These are phyloP conservation scores for Lepidium campestre DNA, from an alignment of 441 rosid species.

Conservation along the genomic window DNA sequence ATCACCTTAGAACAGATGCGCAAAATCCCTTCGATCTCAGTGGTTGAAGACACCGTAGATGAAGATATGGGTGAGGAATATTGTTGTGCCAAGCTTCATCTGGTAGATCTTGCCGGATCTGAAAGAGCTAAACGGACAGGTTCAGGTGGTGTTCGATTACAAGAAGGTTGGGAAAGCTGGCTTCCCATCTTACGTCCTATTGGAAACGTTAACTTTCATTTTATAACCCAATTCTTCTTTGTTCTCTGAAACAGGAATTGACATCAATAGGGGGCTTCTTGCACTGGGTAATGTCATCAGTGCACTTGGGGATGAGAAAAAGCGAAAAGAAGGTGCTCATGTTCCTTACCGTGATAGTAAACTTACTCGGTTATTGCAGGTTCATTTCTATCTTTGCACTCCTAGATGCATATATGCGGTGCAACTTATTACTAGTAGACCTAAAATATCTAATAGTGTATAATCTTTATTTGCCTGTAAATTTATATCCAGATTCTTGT, in stretches of 20 bases:
- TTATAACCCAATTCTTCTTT: background rate
- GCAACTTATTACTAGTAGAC: background rate
- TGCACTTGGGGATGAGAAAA: slow-evolving; percentile 97
- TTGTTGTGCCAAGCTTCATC: slow-evolving; percentile 91
- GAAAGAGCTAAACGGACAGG: slow-evolving; percentile 98
- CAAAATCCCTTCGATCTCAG: slow-evolving; percentile 39
- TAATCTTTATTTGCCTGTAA: background rate
- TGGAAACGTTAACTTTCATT: background rate
- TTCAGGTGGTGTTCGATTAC: slow-evolving; percentile 87
- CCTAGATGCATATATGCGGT: background rate
- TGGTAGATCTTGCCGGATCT: slow-evolving; percentile 99
- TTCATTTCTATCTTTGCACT: slow-evolving; percentile 27
- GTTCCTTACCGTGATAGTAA: slow-evolving; percentile 99
- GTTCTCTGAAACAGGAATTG: slow-evolving; percentile 53
- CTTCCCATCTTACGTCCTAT: slow-evolving; percentile 12
- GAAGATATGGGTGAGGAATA: slow-evolving; percentile 72
- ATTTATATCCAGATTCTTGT: background rate
- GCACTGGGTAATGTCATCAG: slow-evolving; percentile 99
- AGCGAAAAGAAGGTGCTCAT: slow-evolving; percentile 89
- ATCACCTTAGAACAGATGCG: slow-evolving; percentile 66
- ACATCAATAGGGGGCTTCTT: slow-evolving; percentile 95
- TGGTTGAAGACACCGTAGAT: slow-evolving; percentile 31
- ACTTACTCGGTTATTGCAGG: slow-evolving; percentile 97
- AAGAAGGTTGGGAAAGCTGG: slow-evolving; percentile 66
- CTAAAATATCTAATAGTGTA: background rate